phyloP scores from a whole-genome alignment of 306 rosid genomes.

The Carpinus viminea region DNA sequence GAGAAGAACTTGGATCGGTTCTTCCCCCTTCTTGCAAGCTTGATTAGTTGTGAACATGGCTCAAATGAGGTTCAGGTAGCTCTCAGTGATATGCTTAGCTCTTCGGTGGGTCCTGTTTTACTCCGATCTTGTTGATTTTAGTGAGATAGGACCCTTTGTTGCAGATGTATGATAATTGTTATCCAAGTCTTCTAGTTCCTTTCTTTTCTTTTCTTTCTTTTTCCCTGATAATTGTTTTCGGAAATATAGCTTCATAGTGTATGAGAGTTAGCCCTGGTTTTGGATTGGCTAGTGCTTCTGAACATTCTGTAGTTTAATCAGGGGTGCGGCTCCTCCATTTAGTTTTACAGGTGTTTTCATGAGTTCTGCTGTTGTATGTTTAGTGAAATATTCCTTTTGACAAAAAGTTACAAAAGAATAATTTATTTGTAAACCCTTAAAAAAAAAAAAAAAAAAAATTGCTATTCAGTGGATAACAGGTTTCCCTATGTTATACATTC shows the following conservation, averaged over 20 bases:
- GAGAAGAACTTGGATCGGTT: slow-evolving; percentile 69
- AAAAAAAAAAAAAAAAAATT: background rate
- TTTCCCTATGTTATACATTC: too few species aligned
- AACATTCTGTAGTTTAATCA: slow-evolving; percentile 41
- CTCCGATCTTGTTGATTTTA: slow-evolving; percentile 69
- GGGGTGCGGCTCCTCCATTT: slow-evolving; percentile 49
- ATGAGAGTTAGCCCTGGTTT: slow-evolving; percentile 55
- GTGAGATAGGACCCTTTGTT: slow-evolving; percentile 41
- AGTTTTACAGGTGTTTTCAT: slow-evolving; percentile 35
- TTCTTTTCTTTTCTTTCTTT: slow-evolving; percentile 20
- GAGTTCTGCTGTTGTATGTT: slow-evolving; percentile 53
- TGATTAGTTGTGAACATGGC: slow-evolving; percentile 94
- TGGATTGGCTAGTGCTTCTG: slow-evolving; percentile 46
- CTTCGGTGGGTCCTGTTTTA: slow-evolving; percentile 82
- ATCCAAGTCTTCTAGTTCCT: slow-evolving; percentile 40
- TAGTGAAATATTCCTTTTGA: slow-evolving; percentile 11
- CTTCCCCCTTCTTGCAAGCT: slow-evolving; percentile 79
- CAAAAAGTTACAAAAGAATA: slow-evolving; percentile 24
- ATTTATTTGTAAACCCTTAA: slow-evolving; percentile 17
- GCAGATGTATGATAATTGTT: slow-evolving; percentile 58
- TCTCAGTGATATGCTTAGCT: slow-evolving; percentile 85
- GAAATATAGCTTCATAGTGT: slow-evolving; percentile 57
- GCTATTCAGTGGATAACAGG: too few species aligned
- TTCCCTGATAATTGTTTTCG: slow-evolving; percentile 31
- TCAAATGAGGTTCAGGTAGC: slow-evolving; percentile 88